These are phyloP conservation scores for Nannochloropsis salina DNA, from an alignment of 108 stramenopile genomes.

Conservation along the genomic window DNA sequence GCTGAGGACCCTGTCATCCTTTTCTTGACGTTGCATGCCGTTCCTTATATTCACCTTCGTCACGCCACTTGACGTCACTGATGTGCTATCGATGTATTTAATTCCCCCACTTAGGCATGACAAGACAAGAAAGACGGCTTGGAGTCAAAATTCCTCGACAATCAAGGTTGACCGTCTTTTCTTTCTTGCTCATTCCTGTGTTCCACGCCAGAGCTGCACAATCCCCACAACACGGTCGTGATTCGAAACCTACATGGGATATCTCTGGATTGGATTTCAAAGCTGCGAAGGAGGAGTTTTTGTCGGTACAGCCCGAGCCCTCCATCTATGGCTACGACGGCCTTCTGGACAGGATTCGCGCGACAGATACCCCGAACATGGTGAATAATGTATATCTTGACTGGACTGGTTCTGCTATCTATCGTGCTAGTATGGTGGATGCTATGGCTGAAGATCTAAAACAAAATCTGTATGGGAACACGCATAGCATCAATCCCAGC, in stretches of 20 bases:
- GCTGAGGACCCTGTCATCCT: too few relatives aligned
- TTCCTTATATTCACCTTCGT: too few relatives aligned
- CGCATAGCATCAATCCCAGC: neutral
- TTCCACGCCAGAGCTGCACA: neutral
- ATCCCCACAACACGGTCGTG: too few relatives aligned
- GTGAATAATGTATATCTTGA: neutral
- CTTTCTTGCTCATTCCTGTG: neutral
- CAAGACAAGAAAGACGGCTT: too few relatives aligned
- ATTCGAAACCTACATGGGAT: neutral
- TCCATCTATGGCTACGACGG: neutral
- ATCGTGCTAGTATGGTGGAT: conserved; percentile 1
- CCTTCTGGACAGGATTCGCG: conserved; percentile 4
- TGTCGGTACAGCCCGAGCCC: neutral
- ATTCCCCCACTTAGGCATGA: too few relatives aligned
- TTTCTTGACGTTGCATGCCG: too few relatives aligned
- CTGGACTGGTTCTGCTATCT: conserved; percentile 3
- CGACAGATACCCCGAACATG: neutral
- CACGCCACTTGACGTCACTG: too few relatives aligned
- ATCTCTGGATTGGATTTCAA: neutral
- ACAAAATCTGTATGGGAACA: neutral
- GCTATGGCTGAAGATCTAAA: conserved; percentile 12
- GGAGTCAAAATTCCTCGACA: too few relatives aligned
- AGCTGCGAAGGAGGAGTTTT: neutral
- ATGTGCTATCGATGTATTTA: too few relatives aligned
- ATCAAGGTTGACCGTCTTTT: neutral